These are phyloP conservation scores for Tulasnella sp. DNA, from an alignment of 768 basidiomycete species.

Conservation along the genomic window DNA sequence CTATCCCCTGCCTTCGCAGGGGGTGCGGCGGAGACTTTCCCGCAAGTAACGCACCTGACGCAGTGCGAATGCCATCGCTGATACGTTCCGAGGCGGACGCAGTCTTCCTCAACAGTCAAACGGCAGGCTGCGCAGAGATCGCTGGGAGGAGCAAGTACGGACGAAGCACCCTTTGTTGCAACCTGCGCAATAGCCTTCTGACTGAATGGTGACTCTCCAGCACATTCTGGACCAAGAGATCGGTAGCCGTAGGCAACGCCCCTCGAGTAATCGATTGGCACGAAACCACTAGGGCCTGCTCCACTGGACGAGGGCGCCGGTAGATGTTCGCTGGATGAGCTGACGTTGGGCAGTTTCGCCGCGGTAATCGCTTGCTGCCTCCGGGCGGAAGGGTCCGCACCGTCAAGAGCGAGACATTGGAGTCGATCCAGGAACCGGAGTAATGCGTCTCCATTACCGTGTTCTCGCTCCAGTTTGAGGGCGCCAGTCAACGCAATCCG, in stretches of 20 bases:
- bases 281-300: slow-evolving; percentile 31
- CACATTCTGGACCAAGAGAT: slow-evolving; percentile 80
- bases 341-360: slow-evolving; percentile 14
- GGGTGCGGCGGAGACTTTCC: slow-evolving; percentile 57
- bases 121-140: slow-evolving; percentile 87
- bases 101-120: slow-evolving; percentile 92
- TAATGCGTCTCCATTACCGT: slow-evolving; percentile 71
- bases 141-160: slow-evolving; percentile 27
- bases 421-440: slow-evolving; percentile 83
- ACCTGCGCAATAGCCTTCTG: slow-evolving; percentile 27
- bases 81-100: slow-evolving; percentile 88
- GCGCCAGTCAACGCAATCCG: slow-evolving; percentile 94
- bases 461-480: slow-evolving; percentile 87
- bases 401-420: slow-evolving; percentile 77
- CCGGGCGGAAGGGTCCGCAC: slow-evolving; percentile 65
- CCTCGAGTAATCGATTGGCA: slow-evolving; percentile 51
- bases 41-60: slow-evolving; percentile 71
- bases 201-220: slow-evolving; percentile 71
- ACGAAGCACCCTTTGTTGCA: slow-evolving; percentile 6
- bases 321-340: slow-evolving; percentile 37
- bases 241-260: slow-evolving; percentile 87
- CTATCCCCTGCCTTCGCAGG: slow-evolving; percentile 39
- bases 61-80: slow-evolving; percentile 95
- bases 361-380: slow-evolving; percentile 35
- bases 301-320: slow-evolving; percentile 25